A percentile compares a stretch with the other conserved stretches of the same genome.
Evolutionary conservation across 192 early-diverging fungal genomes (phyloP).

Genomic region (Radiomyces spectabilis): DNA sequence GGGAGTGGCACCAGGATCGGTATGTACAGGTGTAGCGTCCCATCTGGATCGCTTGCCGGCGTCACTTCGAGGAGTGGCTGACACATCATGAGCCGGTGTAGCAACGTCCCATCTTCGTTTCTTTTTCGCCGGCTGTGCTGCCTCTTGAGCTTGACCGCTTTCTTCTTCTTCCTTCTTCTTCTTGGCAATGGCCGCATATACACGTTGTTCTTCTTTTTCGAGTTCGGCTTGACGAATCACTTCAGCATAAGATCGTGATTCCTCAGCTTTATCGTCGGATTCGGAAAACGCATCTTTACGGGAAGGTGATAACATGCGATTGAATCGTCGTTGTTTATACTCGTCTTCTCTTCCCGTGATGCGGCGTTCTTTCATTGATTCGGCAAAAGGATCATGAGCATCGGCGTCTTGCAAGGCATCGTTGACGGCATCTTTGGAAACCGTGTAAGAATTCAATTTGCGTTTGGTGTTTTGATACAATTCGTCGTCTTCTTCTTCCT

Average conservation of each 20-base stretch:
- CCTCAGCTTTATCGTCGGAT: conserved; percentile 26
- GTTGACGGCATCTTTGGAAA: conserved; percentile 68
- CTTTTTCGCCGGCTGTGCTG: conserved; percentile 21
- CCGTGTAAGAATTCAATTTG: conserved; percentile 65
- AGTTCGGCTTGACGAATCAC: conserved; percentile 82
- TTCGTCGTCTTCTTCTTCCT: conserved; percentile 47
- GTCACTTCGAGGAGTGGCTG: conserved; percentile 26
- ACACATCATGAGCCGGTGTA: conserved; percentile 37
- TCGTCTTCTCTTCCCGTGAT: conserved; percentile 85
- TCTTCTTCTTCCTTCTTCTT: conserved; percentile 57
- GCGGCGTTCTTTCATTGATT: conserved; percentile 34
- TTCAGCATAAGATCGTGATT: conserved; percentile 71
- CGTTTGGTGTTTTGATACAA: conserved; percentile 36
- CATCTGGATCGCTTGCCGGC: conserved; percentile 37
- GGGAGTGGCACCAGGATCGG: conserved; percentile 64
- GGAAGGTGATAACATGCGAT: conserved; percentile 75
- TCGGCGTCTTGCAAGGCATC: conserved; percentile 52
- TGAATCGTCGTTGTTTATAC: conserved; percentile 75
- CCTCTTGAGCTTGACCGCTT: conserved; percentile 21
- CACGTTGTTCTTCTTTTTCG: conserved; percentile 71
- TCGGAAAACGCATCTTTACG: conserved; percentile 70
- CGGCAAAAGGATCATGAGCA: conserved; percentile 58
- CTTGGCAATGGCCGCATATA: conserved; percentile 65
- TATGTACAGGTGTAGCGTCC: conserved; percentile 74
- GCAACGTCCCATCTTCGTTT: conserved; percentile 83